Percentiles rank a stretch among this genome's conserved stretches.
Conservation (phyloP, 2,329 filamentous ascomycete genomes). For the Clathrospora elynae region DNA sequence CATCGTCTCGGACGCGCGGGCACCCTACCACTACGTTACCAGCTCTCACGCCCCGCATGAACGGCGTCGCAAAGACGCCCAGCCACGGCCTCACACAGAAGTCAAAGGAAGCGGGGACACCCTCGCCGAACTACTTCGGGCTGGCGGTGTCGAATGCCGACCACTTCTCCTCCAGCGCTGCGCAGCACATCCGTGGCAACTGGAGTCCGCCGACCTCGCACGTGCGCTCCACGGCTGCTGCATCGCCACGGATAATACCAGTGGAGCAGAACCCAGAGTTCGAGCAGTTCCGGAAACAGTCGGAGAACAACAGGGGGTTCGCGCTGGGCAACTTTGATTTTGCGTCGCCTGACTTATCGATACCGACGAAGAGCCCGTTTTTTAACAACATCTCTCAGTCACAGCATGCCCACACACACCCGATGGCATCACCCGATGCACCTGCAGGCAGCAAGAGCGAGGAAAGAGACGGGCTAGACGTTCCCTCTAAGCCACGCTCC, state of each 20-base stretch:
- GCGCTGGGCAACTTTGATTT: slow-evolving; percentile 52
- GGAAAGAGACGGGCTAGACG: slow-evolving; percentile 26
- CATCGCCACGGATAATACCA: slow-evolving; percentile 70
- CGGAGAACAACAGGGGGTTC: slow-evolving; percentile 62
- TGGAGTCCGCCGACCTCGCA: slow-evolving; percentile 76
- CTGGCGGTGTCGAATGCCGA: slow-evolving; percentile 66
- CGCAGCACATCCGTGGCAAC: slow-evolving; percentile 67
- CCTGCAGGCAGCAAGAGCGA: slow-evolving; percentile 17
- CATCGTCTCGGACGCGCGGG: slow-evolving; percentile 30
- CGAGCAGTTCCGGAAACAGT: slow-evolving; percentile 74
- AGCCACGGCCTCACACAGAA: slow-evolving; percentile 29
- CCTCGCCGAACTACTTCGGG: slow-evolving; percentile 87
- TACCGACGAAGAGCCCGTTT: slow-evolving; percentile 33
- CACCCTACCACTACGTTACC: slow-evolving; percentile 31
- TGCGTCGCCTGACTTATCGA: slow-evolving; percentile 39
- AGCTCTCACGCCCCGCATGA: slow-evolving; percentile 40
- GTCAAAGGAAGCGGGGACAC: slow-evolving; percentile 40
- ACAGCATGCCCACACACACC: slow-evolving; percentile 35
- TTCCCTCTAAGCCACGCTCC: slow-evolving; percentile 46
- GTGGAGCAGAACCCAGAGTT: slow-evolving; percentile 81
- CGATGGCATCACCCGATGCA: slow-evolving; percentile 30
- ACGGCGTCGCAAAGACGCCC: slow-evolving; percentile 43
- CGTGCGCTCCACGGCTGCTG: slow-evolving; percentile 70
- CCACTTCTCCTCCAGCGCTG: slow-evolving; percentile 64
- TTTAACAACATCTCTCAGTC: slow-evolving; percentile 29